Percentiles rank a stretch among this genome's conserved stretches.
These are phyloP conservation scores for Tolypocladium album DNA, from an alignment of 2,329 filamentous ascomycete genomes.

Conservation along the genomic window DNA sequence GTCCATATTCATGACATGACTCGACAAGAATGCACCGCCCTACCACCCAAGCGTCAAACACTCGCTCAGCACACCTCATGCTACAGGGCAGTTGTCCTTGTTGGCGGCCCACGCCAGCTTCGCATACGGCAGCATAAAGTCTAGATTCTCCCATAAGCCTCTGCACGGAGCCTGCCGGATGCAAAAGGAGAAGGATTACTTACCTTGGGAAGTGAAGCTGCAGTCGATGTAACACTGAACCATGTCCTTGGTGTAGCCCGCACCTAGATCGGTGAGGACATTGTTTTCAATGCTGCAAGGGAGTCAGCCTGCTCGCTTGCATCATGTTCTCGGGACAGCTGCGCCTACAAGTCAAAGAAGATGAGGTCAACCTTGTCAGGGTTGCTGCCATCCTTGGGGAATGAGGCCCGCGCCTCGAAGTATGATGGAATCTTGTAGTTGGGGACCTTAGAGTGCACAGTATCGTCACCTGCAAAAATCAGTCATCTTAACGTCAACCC, in stretches of 20 bases:
- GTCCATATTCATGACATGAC: neutral
- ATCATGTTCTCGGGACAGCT: neutral
- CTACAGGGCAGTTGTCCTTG: conserved; percentile 22
- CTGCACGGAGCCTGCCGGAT: too few species aligned
- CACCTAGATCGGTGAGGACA: conserved; percentile 24
- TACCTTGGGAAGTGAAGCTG: conserved; percentile 26
- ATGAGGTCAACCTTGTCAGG: conserved; percentile 39
- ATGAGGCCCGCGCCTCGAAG: conserved; percentile 37
- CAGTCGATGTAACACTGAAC: conserved; percentile 27
- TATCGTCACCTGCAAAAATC: conserved; percentile 36
- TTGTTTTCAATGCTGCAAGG: conserved; percentile 23
- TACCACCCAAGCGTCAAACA: neutral
- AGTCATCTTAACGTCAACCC: neutral
- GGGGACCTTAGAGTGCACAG: conserved; percentile 35
- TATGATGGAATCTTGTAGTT: conserved; percentile 36
- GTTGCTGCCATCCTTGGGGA: conserved; percentile 28
- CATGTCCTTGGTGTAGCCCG: conserved; percentile 20
- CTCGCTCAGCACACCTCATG: neutral
- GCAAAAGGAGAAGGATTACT: neutral
- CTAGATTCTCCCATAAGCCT: conserved; percentile 1
- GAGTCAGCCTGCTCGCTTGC: neutral
- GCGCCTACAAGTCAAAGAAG: conserved; percentile 39
- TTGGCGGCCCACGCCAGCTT: conserved; percentile 25
- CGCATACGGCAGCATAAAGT: conserved; percentile 28
- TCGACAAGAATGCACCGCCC: neutral